Evolutionary conservation across 805 yeast species (phyloP).

Genomic region (Candida berthetii): DNA sequence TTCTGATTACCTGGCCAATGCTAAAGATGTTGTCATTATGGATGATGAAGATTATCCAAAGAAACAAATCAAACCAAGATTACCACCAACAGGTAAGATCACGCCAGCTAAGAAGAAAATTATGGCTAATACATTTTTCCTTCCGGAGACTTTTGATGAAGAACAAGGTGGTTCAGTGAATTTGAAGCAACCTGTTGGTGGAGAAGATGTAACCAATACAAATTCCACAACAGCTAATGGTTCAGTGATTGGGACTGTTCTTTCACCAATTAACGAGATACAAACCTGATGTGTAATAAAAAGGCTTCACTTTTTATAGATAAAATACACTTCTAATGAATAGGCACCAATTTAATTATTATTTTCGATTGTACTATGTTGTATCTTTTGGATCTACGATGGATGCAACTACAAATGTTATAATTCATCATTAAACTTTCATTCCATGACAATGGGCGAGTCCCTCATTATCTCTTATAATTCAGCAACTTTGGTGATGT

Average conservation of each 20-base stretch:
- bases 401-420: too few relatives aligned
- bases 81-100: constrained; percentile 90
- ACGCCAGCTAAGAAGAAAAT: constrained; percentile 60
- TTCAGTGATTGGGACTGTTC: neutral
- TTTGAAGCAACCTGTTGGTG: neutral
- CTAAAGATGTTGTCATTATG: constrained; percentile 42
- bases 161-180: neutral
- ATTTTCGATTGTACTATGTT: too few relatives aligned
- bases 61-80: constrained; percentile 65
- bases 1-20: constrained; percentile 21
- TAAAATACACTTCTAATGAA: too few relatives aligned
- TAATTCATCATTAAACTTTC: too few relatives aligned
- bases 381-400: too few relatives aligned
- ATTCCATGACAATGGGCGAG: too few relatives aligned
- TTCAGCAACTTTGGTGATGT: constrained; percentile 36
- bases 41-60: constrained; percentile 87
- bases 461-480: too few relatives aligned
- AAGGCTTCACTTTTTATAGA: too few relatives aligned
- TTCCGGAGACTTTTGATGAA: constrained; percentile 26
- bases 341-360: too few relatives aligned
- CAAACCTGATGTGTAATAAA: too few relatives aligned
- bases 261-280: neutral
- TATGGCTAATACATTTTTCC: constrained; percentile 46
- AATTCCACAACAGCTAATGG: neutral
- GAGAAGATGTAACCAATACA: too few relatives aligned